Conservation (phyloP, 208 protist species). For the Leishmania tarentolae region DNA sequence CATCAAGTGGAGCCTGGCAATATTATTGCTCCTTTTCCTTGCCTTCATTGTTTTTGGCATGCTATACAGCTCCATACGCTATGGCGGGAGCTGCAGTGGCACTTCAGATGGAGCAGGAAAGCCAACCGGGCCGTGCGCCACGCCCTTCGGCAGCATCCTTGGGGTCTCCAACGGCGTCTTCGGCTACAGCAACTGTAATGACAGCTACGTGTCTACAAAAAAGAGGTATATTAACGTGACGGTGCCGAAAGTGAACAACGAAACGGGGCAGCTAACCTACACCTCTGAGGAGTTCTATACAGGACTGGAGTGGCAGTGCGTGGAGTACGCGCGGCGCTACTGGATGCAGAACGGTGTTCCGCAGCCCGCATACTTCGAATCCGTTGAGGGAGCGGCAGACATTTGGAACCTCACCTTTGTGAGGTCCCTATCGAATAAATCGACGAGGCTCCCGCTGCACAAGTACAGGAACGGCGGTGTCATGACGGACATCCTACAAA, state of each 20-base stretch:
- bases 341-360: constrained; percentile 70
- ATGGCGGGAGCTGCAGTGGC: constrained; percentile 12
- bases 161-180: constrained; percentile 53
- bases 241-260: background rate
- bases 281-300: constrained; percentile 9
- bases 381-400: constrained; percentile 62
- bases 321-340: constrained; percentile 87
- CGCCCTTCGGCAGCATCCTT: constrained; percentile 53
- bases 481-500: constrained; percentile 18
- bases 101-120: background rate
- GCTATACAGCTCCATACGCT: constrained; percentile 18
- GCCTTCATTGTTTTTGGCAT: constrained; percentile 26
- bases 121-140: constrained; percentile 8
- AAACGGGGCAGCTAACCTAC: background rate
- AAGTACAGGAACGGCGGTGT: constrained; percentile 44
- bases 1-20: constrained; percentile 27
- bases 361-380: constrained; percentile 53
- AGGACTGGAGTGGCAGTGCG: constrained; percentile 85
- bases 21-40: constrained; percentile 24
- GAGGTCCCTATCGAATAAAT: constrained; percentile 39
- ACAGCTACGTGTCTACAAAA: constrained; percentile 35
- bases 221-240: constrained; percentile 29
- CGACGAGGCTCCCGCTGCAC: constrained; percentile 36
- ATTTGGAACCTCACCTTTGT: constrained; percentile 60
- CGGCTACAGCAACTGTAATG: constrained; percentile 78